These are phyloP conservation scores for Annona squamosa DNA, from an alignment of 164 flowering plant genomes.

Conservation along the genomic window DNA sequence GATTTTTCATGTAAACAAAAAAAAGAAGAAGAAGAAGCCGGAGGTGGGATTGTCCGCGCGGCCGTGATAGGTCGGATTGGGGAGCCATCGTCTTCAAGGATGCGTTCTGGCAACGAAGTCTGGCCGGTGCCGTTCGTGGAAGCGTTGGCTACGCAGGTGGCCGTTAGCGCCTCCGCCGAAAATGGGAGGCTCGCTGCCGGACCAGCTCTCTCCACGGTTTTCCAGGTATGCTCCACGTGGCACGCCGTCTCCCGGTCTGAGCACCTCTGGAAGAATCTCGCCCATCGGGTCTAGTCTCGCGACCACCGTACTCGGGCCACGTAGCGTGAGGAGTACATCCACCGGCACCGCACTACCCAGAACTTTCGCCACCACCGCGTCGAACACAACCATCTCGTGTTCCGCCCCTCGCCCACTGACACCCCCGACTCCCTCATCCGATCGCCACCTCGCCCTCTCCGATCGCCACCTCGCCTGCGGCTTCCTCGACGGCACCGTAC, in stretches of 20 bases:
- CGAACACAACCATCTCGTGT: conserved; percentile 33
- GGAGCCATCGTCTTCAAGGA: conserved; percentile 48
- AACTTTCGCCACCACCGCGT: conserved; percentile 43
- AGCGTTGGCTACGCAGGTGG: conserved; percentile 61
- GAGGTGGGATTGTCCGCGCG: neutral
- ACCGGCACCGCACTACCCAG: conserved; percentile 47
- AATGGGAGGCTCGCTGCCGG: conserved; percentile 59
- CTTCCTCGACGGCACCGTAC: conserved; percentile 69
- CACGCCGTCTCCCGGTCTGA: conserved; percentile 47
- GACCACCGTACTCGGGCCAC: conserved; percentile 33
- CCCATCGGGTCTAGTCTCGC: conserved; percentile 39
- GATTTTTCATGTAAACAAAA: conserved; percentile 42
- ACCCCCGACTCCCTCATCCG: conserved; percentile 28
- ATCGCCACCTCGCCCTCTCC: conserved; percentile 68
- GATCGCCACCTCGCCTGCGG: conserved; percentile 66
- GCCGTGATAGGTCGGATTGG: conserved; percentile 18
- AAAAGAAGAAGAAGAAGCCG: neutral
- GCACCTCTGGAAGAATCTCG: conserved; percentile 45
- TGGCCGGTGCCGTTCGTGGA: conserved; percentile 91
- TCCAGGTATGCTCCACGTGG: conserved; percentile 91
- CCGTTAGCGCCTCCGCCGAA: conserved; percentile 45
- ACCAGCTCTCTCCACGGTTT: conserved; percentile 48
- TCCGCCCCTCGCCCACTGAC: conserved; percentile 23
- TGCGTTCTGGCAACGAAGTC: conserved; percentile 37
- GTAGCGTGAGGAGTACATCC: conserved; percentile 68